Base-by-base conservation (phyloP, 129 eudicot species). In the Lactuca saligna region DNA sequence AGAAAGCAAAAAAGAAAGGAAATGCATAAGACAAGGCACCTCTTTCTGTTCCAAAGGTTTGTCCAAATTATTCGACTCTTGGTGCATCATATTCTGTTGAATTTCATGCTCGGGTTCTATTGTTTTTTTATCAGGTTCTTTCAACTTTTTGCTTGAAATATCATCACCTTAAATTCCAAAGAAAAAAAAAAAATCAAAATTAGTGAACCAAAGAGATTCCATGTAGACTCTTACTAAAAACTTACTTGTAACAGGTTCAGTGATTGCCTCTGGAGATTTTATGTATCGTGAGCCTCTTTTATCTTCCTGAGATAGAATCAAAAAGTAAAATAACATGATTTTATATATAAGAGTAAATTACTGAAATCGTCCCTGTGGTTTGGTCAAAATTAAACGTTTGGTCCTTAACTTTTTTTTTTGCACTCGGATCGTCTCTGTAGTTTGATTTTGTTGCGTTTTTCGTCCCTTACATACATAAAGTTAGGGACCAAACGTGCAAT, bases 21-120 rank as follows among this genome's bases (percentile, higher is more conserved):
- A 25, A 66, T 60, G 49, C 48, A 59, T 39, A 68, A 75, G 34
- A 51, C 41, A 34, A 67, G 49, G 44, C 63, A 63, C 99, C 97
- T 93, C 95, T 72, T 85, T 89, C 85, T 87, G 83, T 81, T 85
- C 88, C 67, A 89, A 63, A 49, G 81, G 87, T 51, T 65, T 77
- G 73, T 89, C 85, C 69, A 94, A 82, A 64, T 87, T 87, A 71
- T 72, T 77, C 62, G 82, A 76, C 78, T 87, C 97, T 78, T 83
- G 79, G 77, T 82, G 86, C 86, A 87, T 79, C 17, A 75, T 82
- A 70, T 82, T 79, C 68, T 87, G 95, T 57, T 79, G 73, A 80
- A 85, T 81, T 42, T 76, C 85, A 70, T 85, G 95, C 78, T 85
- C 93, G 85, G 84, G 82, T 65, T 64, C 74, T 12, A 61, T 80